Evolutionary conservation across 495 filamentous ascomycete species (phyloP).

Genomic region (Aspergillus indologenus): DNA sequence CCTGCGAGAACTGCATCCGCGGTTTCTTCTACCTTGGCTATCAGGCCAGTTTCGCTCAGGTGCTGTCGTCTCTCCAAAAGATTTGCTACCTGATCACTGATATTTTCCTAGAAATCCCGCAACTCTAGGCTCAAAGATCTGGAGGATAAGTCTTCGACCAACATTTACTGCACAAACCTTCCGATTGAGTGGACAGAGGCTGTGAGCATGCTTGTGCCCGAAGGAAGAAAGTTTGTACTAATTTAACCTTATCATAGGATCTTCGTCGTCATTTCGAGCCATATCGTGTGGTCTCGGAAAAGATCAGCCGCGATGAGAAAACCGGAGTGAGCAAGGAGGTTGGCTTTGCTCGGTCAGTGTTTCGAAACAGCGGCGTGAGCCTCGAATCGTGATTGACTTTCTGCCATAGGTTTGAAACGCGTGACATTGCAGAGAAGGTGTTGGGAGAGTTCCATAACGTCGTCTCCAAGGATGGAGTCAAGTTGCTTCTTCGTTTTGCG

Average conservation of each 20-base stretch:
- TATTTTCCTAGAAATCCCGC: constrained; percentile 72
- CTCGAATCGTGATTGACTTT: background rate
- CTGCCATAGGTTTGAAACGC: constrained; percentile 70
- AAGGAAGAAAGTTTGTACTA: background rate
- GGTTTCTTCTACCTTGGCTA: constrained; percentile 93
- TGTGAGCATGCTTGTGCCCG: constrained; percentile 42
- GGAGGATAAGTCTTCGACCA: constrained; percentile 80
- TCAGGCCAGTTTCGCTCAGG: constrained; percentile 92
- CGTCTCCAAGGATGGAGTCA: constrained; percentile 64
- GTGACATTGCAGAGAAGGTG: constrained; percentile 81
- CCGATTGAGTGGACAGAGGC: constrained; percentile 86
- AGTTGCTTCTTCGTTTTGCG: constrained; percentile 91
- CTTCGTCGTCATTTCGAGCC: constrained; percentile 60
- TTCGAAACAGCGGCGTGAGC: background rate
- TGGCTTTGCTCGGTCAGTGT: constrained; percentile 85
- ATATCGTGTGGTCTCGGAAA: constrained; percentile 81
- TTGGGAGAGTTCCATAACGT: constrained; percentile 75
- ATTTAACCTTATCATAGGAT: constrained; percentile 29
- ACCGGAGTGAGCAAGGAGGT: constrained; percentile 93
- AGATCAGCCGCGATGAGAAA: constrained; percentile 80
- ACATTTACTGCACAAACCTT: constrained; percentile 95
- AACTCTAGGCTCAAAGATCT: constrained; percentile 93
- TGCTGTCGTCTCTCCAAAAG: constrained; percentile 26
- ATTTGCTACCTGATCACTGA: background rate
- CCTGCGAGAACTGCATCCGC: constrained; percentile 92